Evolutionary conservation across 495 filamentous ascomycete species (phyloP).

Genomic region (Cercophora newfieldiana): DNA sequence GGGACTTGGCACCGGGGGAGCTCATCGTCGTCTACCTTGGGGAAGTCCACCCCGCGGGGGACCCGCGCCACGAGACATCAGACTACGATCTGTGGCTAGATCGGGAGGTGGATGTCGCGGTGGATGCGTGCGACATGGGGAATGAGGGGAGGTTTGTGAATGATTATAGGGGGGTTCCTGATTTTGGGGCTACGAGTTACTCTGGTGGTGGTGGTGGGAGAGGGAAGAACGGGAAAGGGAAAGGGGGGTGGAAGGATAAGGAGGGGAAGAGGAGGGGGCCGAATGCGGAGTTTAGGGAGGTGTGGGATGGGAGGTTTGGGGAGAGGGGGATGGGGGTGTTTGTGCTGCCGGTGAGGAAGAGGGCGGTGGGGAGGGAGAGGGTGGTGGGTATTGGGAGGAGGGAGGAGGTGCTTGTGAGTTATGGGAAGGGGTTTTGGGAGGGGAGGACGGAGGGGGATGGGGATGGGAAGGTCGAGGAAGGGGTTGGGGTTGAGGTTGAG

Average conservation of each 20-base stretch:
- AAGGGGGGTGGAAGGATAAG: background rate
- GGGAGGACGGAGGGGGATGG: conserved; percentile 15
- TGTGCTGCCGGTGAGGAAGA: conserved; percentile 59
- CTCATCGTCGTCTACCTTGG: conserved; percentile 70
- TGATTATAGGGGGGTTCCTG: conserved; percentile 66
- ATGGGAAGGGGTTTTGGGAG: conserved; percentile 68
- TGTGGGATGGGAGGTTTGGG: conserved; percentile 46
- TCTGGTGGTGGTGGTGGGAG: background rate
- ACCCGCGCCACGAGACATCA: conserved; percentile 44
- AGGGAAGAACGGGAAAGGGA: background rate
- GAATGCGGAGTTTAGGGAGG: conserved; percentile 63
- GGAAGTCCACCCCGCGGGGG: conserved; percentile 49
- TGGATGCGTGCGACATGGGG: conserved; percentile 62
- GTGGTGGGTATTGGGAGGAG: conserved; percentile 58
- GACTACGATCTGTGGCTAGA: conserved; percentile 71
- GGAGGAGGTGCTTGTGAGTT: conserved; percentile 59
- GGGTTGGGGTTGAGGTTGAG: background rate
- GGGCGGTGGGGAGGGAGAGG: conserved; percentile 45
- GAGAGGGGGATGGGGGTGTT: conserved; percentile 62
- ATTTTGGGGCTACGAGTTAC: background rate
- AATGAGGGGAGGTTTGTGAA: conserved; percentile 75
- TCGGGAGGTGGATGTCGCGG: conserved; percentile 56
- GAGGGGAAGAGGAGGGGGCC: conserved; percentile 34
- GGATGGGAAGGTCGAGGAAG: background rate
- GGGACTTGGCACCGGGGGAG: conserved; percentile 53